Conservation (phyloP, 495 filamentous ascomycete genomes). For the Talaromyces liani region DNA sequence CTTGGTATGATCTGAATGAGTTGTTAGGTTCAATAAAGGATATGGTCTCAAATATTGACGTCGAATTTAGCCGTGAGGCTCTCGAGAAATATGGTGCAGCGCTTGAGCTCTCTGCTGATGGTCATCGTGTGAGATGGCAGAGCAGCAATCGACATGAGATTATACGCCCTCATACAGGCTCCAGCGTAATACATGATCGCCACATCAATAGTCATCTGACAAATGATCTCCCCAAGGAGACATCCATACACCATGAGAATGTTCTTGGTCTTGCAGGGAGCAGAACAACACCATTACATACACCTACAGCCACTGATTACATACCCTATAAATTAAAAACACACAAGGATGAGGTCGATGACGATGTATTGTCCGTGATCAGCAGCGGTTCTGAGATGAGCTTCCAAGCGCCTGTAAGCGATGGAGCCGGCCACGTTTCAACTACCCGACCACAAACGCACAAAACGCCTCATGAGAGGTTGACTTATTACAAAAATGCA, state of each 20-base stretch:
- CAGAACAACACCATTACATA: not conserved
- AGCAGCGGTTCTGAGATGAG: constrained; percentile 31
- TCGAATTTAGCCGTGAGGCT: constrained; percentile 62
- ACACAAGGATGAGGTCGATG: constrained; percentile 4
- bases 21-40: not conserved
- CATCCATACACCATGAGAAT: not conserved
- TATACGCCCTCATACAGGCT: not conserved
- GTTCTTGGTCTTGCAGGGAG: not conserved
- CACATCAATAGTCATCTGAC: not conserved
- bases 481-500: constrained; percentile 71
- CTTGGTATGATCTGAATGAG: not conserved
- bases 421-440: not conserved
- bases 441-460: constrained; percentile 15
- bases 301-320: constrained; percentile 41
- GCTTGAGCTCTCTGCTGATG: constrained; percentile 66
- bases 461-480: constrained; percentile 53
- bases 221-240: not conserved
- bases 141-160: constrained; percentile 20
- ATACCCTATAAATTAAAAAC: constrained; percentile 34
- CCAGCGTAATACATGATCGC: not conserved
- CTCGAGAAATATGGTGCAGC: constrained; percentile 56
- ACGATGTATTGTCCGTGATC: constrained; percentile 12
- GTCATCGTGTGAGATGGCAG: constrained; percentile 66
- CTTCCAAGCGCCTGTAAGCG: constrained; percentile 8
- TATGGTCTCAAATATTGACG: constrained; percentile 45